Evolutionary conservation across 83 land plant genomes (phyloP), one percentile per base, ranked within the genome.

Genomic region (Isoetes engelmannii): DNA sequence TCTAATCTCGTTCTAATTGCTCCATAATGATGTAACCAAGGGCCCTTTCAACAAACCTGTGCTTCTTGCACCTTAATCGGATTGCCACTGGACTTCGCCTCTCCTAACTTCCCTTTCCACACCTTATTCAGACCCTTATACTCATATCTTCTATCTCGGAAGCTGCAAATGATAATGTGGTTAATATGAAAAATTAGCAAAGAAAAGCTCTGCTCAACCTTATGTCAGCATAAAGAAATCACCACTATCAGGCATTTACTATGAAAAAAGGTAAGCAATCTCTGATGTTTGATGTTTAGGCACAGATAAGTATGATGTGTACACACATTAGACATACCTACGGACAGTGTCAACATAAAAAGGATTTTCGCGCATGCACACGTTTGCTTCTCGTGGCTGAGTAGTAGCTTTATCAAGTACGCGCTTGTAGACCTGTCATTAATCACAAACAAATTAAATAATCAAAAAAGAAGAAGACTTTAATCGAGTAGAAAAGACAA

Each of bases 361-460:
- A 15, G 99, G 79, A 74, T 95, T 95, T 76, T 95, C 99, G 48
- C 99, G 84, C 99, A 95, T 95, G 83, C 99, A 95, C 47, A 95
- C 80, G 37, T 91, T 93, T 9, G 99, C 99, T 74, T 82, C 86
- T 61, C 99, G 86, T 60, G 78, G 73, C 71, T 95, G 97, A 58
- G 94, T 85, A 21, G 79, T 84, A 37, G 99, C 97, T 80, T 95
- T 95, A 67, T 95, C 89, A 55, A 95, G 85, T 20, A 95, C 99
- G 10, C 97, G 81, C 75, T 91, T 95, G 68, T 95, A 95, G 49
- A 88, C 99, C 99, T 95, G 65, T 15, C 48, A 62, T 54, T 37
- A 46, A 44, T 47, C 43, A 9, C 65, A 70, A 15, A 63, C 44
- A 44, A 48, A 49, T 19, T 70, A 4, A 13, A 45, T 56, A 3